Conservation (phyloP, 2,329 filamentous ascomycete genomes). For the Ambrosiella xylebori region DNA sequence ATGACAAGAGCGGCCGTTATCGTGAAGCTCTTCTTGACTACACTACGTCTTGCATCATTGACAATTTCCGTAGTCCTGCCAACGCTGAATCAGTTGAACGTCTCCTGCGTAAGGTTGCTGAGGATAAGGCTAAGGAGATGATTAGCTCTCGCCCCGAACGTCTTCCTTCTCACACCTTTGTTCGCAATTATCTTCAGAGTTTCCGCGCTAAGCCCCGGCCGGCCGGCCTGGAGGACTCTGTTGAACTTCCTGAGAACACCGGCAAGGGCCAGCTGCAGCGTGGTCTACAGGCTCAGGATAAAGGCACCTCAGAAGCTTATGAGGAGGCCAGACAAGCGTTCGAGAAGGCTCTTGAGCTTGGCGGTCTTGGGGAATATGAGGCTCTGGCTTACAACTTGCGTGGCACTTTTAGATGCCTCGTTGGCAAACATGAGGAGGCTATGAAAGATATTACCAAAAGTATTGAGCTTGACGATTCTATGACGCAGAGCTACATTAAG, state of each 20-base stretch:
- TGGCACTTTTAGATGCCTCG: slow-evolving; percentile 85
- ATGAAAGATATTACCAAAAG: slow-evolving; percentile 79
- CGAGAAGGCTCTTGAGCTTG: slow-evolving; percentile 70
- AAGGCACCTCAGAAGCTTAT: slow-evolving; percentile 81
- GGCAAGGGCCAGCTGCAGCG: slow-evolving; percentile 75
- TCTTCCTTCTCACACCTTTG: slow-evolving; percentile 87
- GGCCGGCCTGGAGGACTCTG: slow-evolving; percentile 62
- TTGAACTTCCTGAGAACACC: slow-evolving; percentile 58
- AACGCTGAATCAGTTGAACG: slow-evolving; percentile 84
- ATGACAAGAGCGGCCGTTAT: slow-evolving; percentile 80
- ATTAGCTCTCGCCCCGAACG: slow-evolving; percentile 70
- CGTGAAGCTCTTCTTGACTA: slow-evolving; percentile 94
- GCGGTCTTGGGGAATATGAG: slow-evolving; percentile 65
- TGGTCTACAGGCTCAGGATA: slow-evolving; percentile 63
- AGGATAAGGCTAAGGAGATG: slow-evolving; percentile 83
- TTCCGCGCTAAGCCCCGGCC: slow-evolving; percentile 75
- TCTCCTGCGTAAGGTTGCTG: slow-evolving; percentile 89
- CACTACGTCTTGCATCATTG: slow-evolving; percentile 97
- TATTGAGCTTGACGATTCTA: slow-evolving; percentile 68
- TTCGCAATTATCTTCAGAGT: slow-evolving; percentile 97
- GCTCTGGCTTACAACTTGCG: slow-evolving; percentile 92
- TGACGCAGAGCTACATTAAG: slow-evolving; percentile 98
- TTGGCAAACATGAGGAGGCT: slow-evolving; percentile 71
- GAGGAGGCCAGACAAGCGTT: slow-evolving; percentile 75
- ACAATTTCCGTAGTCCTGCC: slow-evolving; percentile 82